Evolutionary conservation across 768 basidiomycete genomes (phyloP).

Genomic region (Lactifluus subvellereus): DNA sequence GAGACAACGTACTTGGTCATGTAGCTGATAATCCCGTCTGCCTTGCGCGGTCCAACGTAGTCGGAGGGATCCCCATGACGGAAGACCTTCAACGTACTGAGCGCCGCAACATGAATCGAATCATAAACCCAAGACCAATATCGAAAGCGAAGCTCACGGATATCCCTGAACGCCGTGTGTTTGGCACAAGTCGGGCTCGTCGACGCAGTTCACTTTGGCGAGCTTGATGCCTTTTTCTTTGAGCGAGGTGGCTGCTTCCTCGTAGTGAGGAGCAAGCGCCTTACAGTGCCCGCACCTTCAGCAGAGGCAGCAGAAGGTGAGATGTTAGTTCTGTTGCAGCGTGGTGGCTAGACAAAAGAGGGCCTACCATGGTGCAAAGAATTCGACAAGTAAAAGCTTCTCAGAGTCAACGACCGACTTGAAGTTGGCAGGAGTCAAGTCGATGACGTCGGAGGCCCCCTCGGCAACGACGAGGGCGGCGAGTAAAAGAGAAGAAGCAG

Average conservation of each 20-base stretch:
- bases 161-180: slow-evolving; percentile 86
- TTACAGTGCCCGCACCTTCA: slow-evolving; percentile 93
- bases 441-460: slow-evolving; percentile 73
- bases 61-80: slow-evolving; percentile 73
- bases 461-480: slow-evolving; percentile 49
- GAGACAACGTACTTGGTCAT: slow-evolving; percentile 76
- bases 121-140: not conserved
- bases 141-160: slow-evolving; percentile 55
- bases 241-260: slow-evolving; percentile 87
- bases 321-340: not conserved
- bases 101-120: not conserved
- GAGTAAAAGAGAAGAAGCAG: slow-evolving; percentile 49
- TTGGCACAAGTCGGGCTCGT: slow-evolving; percentile 87
- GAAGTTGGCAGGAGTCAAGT: slow-evolving; percentile 65
- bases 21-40: slow-evolving; percentile 93
- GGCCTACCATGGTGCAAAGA: slow-evolving; percentile 81
- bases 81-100: slow-evolving; percentile 87
- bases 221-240: slow-evolving; percentile 87
- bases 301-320: not conserved
- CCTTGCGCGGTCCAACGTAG: slow-evolving; percentile 85
- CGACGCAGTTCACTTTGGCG: slow-evolving; percentile 97
- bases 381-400: slow-evolving; percentile 84
- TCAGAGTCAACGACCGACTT: slow-evolving; percentile 58
- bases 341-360: not conserved
- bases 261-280: slow-evolving; percentile 88